These are phyloP conservation scores for Trametes maxima DNA, from an alignment of 768 basidiomycete species.

Conservation along the genomic window DNA sequence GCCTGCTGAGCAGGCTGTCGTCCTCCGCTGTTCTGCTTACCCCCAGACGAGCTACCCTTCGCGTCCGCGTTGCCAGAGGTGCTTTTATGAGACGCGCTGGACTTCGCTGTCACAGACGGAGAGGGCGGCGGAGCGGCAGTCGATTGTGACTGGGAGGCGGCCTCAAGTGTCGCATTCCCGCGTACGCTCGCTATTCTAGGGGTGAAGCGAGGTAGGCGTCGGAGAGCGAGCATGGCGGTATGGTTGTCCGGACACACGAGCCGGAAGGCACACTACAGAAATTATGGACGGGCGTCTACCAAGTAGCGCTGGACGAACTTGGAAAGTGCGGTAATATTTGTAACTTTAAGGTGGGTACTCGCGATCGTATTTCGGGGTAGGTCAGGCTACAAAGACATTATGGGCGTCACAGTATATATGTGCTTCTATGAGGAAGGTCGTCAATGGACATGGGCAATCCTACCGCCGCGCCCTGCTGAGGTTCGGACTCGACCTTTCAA, in stretches of 20 bases:
- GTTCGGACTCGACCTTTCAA: no score
- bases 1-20: slow-evolving; percentile 52
- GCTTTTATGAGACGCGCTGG: slow-evolving; percentile 10
- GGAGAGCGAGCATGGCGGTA: slow-evolving; percentile 28
- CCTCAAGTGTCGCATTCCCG: slow-evolving; percentile 28
- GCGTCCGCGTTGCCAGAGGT: not conserved
- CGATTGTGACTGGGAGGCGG: slow-evolving; percentile 9
- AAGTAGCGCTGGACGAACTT: not conserved
- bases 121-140: slow-evolving; percentile 18
- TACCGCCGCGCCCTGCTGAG: no score
- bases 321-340: not conserved
- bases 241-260: not conserved
- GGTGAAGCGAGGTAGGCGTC: slow-evolving; percentile 25
- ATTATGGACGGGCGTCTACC: slow-evolving; percentile 12
- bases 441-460: no score
- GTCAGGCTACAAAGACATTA: no score
- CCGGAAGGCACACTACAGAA: slow-evolving; percentile 7
- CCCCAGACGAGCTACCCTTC: slow-evolving; percentile 15
- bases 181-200: slow-evolving; percentile 22
- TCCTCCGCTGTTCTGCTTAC: slow-evolving; percentile 36
- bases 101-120: slow-evolving; percentile 16
- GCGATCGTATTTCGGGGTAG: no score
- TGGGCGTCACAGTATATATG: no score
- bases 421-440: no score
- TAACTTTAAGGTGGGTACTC: no score